A percentile compares a stretch with the other conserved stretches of the same genome.
These are phyloP conservation scores for Misopates orontium DNA, from an alignment of 257 asterid species.

Conservation along the genomic window DNA sequence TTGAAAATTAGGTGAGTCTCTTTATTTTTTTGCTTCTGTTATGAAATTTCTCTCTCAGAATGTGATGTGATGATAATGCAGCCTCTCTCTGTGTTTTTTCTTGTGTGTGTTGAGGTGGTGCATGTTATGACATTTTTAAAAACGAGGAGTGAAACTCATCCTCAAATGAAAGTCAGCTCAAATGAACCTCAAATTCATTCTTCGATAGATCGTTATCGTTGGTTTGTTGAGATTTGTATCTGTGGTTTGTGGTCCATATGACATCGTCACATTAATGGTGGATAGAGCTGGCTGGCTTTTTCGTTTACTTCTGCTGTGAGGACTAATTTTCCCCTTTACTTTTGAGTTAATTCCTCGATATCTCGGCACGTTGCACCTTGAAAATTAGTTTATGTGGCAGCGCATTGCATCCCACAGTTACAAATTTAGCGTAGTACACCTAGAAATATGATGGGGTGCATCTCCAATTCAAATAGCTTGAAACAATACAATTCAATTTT, in stretches of 20 bases:
- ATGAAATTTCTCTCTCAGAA: conserved; percentile 3
- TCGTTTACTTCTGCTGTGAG: conserved; percentile 3
- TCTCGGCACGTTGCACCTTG: no score
- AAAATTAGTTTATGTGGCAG: no score
- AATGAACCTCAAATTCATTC: conserved; percentile 45
- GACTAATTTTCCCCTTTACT: conserved; percentile 35
- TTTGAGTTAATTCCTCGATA: conserved; percentile 11
- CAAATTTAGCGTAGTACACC: no score
- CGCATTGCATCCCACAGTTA: no score
- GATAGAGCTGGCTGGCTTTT: conserved; percentile 48
- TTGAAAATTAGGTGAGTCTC: conserved; percentile 27
- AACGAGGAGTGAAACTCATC: conserved; percentile 31
- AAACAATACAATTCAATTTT: no score
- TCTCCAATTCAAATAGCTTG: no score
- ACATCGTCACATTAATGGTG: conserved; percentile 37
- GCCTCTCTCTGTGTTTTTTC: background rate
- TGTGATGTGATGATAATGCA: no score
- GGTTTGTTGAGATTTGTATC: conserved; percentile 27
- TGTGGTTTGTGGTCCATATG: conserved; percentile 42
- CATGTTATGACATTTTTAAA: conserved; percentile 42
- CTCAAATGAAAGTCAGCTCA: conserved; percentile 40
- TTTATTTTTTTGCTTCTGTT: background rate
- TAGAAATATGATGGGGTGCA: no score
- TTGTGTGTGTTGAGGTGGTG: conserved; percentile 19
- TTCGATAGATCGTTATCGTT: background rate